A percentile compares a stretch with the other conserved stretches of the same genome.
phyloP scores from a whole-genome alignment of 148 eudicot genomes.

The Cornus controversa region DNA sequence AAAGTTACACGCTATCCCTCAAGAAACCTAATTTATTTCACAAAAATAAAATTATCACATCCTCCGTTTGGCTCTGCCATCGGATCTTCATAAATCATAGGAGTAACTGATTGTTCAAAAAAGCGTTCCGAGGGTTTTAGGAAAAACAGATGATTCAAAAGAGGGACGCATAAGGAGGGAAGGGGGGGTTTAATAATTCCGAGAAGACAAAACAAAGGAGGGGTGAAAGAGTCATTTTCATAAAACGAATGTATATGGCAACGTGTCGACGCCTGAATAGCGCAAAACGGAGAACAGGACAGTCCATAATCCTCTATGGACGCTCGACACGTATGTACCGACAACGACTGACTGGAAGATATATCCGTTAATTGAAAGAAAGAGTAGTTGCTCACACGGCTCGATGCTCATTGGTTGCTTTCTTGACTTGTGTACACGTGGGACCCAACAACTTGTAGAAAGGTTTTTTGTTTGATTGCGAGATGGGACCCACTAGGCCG shows the following conservation, averaged over 20 bases:
- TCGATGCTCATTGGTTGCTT: slow-evolving; percentile 23
- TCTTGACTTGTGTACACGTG: slow-evolving; percentile 23
- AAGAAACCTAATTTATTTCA: too few relatives aligned
- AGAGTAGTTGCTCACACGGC: slow-evolving; percentile 27
- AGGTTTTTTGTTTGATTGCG: slow-evolving; percentile 13
- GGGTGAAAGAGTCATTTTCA: not conserved
- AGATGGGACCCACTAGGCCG: slow-evolving; percentile 19
- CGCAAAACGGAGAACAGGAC: not conserved
- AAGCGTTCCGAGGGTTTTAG: too few relatives aligned
- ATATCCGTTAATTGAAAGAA: not conserved
- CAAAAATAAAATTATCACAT: too few relatives aligned
- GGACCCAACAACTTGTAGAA: slow-evolving; percentile 22
- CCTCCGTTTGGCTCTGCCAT: too few relatives aligned
- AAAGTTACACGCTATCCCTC: too few relatives aligned
- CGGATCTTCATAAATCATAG: too few relatives aligned
- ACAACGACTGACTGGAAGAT: not conserved
- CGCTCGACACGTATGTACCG: not conserved
- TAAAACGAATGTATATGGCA: not conserved
- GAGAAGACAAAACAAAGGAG: not conserved
- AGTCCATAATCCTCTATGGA: not conserved
- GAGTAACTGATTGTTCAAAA: too few relatives aligned
- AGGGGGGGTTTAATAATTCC: not conserved
- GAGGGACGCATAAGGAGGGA: too few relatives aligned
- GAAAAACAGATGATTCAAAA: not conserved
- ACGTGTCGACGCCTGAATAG: not conserved